phyloP scores from a whole-genome alignment of 805 yeast species.

The Debaryomyces hansenii region DNA sequence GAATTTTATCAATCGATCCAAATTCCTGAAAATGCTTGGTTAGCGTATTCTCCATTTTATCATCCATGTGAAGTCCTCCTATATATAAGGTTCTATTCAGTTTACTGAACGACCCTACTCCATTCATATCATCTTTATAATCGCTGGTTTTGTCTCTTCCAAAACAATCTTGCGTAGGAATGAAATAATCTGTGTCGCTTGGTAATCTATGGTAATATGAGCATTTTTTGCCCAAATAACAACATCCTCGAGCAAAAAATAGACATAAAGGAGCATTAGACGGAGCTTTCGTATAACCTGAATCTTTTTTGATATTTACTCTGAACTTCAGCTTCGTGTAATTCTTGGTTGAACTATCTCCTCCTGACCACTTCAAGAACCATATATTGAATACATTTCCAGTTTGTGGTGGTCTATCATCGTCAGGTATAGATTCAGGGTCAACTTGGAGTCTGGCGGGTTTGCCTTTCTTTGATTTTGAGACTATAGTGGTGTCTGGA shows the following conservation, averaged over 20 bases:
- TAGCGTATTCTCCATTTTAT: slow-evolving; percentile 34
- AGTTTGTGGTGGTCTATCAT: slow-evolving; percentile 72
- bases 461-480: slow-evolving; percentile 1
- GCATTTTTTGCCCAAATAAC: slow-evolving; percentile 77
- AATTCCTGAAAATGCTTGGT: slow-evolving; percentile 60
- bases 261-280: slow-evolving; percentile 62
- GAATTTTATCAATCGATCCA: slow-evolving; percentile 71
- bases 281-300: slow-evolving; percentile 76
- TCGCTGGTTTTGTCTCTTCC: slow-evolving; percentile 84
- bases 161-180: slow-evolving; percentile 80
- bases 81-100: slow-evolving; percentile 77
- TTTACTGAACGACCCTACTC: slow-evolving; percentile 77
- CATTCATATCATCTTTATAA: slow-evolving; percentile 91
- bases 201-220: slow-evolving; percentile 80
- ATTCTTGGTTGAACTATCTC: slow-evolving; percentile 50
- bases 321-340: slow-evolving; percentile 55
- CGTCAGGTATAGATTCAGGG: slow-evolving; percentile 53
- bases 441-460: slow-evolving; percentile 78
- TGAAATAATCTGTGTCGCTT: slow-evolving; percentile 50
- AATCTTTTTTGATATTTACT: slow-evolving; percentile 59
- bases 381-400: slow-evolving; percentile 84
- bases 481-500: neutral
- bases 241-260: slow-evolving; percentile 86
- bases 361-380: slow-evolving; percentile 89
- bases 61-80: slow-evolving; percentile 52